Evolutionary conservation across 2,329 filamentous ascomycete genomes (phyloP).

Genomic region (Colletotrichum lini): DNA sequence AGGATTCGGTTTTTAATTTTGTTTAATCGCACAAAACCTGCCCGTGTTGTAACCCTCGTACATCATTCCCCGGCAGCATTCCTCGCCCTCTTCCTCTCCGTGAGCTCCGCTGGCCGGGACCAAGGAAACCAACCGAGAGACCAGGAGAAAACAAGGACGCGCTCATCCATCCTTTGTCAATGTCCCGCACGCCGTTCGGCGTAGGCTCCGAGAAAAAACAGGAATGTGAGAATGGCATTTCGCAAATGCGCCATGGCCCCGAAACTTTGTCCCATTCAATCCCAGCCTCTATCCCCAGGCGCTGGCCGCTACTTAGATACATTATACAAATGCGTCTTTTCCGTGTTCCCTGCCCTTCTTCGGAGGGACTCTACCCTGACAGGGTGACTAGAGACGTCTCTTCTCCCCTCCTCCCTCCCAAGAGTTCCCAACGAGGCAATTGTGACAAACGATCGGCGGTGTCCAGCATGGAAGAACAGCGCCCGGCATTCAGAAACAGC

Average conservation of each 20-base stretch:
- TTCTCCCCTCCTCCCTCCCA: background rate
- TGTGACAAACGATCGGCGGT: constrained; percentile 36
- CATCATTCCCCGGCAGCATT: constrained; percentile 26
- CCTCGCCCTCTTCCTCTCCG: constrained; percentile 3
- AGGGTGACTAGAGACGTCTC: background rate
- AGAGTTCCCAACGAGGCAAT: constrained; percentile 23
- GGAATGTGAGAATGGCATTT: constrained; percentile 37
- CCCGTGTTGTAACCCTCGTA: constrained; percentile 13
- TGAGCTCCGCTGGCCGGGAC: constrained; percentile 13
- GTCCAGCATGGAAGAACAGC: constrained; percentile 21
- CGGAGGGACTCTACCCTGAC: too few relatives aligned
- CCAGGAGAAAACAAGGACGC: constrained; percentile 18
- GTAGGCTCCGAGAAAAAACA: background rate
- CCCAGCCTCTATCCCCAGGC: background rate
- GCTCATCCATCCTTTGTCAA: background rate
- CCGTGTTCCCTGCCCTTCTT: background rate
- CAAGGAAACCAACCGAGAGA: background rate
- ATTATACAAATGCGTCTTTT: too few relatives aligned
- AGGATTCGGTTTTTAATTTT: constrained; percentile 1
- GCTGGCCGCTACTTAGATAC: too few relatives aligned
- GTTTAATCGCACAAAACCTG: constrained; percentile 9
- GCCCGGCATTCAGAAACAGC: constrained; percentile 26
- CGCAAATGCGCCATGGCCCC: constrained; percentile 2
- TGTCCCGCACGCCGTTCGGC: constrained; percentile 22
- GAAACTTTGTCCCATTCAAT: constrained; percentile 8